phyloP scores from a whole-genome alignment of 495 filamentous ascomycete species.

The Neurospora africana region DNA sequence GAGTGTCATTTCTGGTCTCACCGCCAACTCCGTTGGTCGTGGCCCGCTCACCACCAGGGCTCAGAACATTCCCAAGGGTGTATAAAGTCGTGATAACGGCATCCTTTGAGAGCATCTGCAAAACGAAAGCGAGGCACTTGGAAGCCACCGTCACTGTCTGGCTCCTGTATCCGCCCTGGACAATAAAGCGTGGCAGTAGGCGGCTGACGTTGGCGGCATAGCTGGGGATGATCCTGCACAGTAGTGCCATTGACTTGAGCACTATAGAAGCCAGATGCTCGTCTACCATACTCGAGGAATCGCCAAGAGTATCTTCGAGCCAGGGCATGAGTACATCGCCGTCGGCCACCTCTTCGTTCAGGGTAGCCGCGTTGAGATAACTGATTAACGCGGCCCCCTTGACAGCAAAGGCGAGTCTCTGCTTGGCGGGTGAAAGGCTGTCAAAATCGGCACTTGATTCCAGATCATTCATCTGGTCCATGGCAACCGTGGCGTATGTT shows the following conservation, averaged over 20 bases:
- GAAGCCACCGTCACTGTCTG: slow-evolving; percentile 63
- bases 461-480: slow-evolving; percentile 72
- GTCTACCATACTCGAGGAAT: slow-evolving; percentile 72
- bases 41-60: slow-evolving; percentile 47
- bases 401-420: slow-evolving; percentile 72
- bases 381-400: slow-evolving; percentile 73
- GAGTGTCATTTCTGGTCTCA: slow-evolving; percentile 24
- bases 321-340: slow-evolving; percentile 72
- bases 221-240: slow-evolving; percentile 60
- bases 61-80: slow-evolving; percentile 84
- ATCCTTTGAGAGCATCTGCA: slow-evolving; percentile 78
- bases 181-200: slow-evolving; percentile 73
- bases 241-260: slow-evolving; percentile 69
- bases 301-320: slow-evolving; percentile 68
- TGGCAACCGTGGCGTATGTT: slow-evolving; percentile 60
- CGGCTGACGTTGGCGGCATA: slow-evolving; percentile 68
- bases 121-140: slow-evolving; percentile 65
- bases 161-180: slow-evolving; percentile 59
- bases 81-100: slow-evolving; percentile 90
- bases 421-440: slow-evolving; percentile 76
- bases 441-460: slow-evolving; percentile 85
- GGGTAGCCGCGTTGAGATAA: slow-evolving; percentile 71
- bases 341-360: slow-evolving; percentile 72
- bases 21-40: slow-evolving; percentile 25
- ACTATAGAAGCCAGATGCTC: slow-evolving; percentile 61